A percentile compares a stretch with the other conserved stretches of the same genome.
These are phyloP conservation scores for Auricularia sp. DNA, from an alignment of 768 basidiomycete species.

Conservation along the genomic window DNA sequence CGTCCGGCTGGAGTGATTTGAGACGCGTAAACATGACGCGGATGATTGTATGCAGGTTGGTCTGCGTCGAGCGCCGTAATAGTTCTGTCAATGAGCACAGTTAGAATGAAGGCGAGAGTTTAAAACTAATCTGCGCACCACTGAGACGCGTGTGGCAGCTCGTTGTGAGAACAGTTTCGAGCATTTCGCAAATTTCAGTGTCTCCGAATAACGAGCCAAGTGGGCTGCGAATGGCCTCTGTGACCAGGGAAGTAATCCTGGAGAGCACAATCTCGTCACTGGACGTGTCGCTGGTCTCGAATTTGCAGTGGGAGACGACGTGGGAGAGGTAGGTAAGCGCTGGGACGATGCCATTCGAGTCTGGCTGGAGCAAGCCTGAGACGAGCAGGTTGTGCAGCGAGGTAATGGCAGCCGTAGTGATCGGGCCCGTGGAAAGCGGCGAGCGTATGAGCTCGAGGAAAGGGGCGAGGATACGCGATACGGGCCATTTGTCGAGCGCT, in stretches of 20 bases:
- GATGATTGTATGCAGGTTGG: constrained; percentile 80
- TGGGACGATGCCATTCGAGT: constrained; percentile 44
- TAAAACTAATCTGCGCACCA: constrained; percentile 44
- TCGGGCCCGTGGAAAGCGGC: constrained; percentile 89
- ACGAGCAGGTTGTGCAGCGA: constrained; percentile 83
- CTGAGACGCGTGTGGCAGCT: constrained; percentile 95
- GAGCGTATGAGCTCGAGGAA: constrained; percentile 93
- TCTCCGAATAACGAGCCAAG: constrained; percentile 74
- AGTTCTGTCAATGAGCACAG: constrained; percentile 44
- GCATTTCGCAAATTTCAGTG: constrained; percentile 93
- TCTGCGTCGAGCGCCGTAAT: constrained; percentile 77
- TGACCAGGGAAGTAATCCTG: constrained; percentile 82
- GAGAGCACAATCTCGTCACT: constrained; percentile 93
- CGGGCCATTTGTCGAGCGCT: constrained; percentile 52
- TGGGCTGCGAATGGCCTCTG: constrained; percentile 55
- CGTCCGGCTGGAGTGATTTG: constrained; percentile 48
- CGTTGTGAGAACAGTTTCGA: constrained; percentile 94
- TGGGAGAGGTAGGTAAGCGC: constrained; percentile 78
- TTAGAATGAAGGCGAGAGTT: constrained; percentile 5
- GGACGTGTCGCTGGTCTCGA: constrained; percentile 95
- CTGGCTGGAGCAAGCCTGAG: constrained; percentile 56
- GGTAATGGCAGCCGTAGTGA: constrained; percentile 87
- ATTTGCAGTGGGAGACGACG: constrained; percentile 91
- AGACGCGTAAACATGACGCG: constrained; percentile 71
- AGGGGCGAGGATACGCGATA: constrained; percentile 62